A percentile compares a stretch with the other conserved stretches of the same genome.
Evolutionary conservation across 2,329 filamentous ascomycete genomes (phyloP).

Genomic region (Bipolaris zeicola): DNA sequence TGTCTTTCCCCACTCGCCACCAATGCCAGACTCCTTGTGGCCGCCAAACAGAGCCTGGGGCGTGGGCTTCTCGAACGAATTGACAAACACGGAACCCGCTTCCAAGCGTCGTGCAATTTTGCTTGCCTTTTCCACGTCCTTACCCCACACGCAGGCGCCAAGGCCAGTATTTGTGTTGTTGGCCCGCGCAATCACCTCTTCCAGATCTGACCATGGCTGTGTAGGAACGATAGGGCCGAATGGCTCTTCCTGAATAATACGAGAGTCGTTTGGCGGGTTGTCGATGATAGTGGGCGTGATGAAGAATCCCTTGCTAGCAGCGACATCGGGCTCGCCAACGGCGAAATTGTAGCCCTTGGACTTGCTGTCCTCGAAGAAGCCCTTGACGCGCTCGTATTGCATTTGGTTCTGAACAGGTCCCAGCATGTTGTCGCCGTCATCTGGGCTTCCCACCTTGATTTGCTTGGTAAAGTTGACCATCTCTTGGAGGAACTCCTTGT

Average conservation of each 20-base stretch:
- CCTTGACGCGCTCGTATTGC: slow-evolving; percentile 66
- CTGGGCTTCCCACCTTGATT: slow-evolving; percentile 47
- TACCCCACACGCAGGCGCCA: slow-evolving; percentile 58
- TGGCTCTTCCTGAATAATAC: slow-evolving; percentile 65
- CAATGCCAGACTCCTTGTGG: slow-evolving; percentile 79
- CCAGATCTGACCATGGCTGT: slow-evolving; percentile 66
- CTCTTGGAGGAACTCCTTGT: slow-evolving; percentile 46
- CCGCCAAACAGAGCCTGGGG: slow-evolving; percentile 68
- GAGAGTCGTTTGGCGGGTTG: slow-evolving; percentile 62
- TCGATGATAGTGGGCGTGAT: slow-evolving; percentile 65
- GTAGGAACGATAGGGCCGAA: slow-evolving; percentile 71
- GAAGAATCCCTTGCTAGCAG: slow-evolving; percentile 58
- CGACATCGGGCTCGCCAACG: slow-evolving; percentile 53
- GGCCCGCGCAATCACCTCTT: slow-evolving; percentile 53
- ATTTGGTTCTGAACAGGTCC: slow-evolving; percentile 68
- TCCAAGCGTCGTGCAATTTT: slow-evolving; percentile 56
- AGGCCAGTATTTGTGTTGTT: slow-evolving; percentile 59
- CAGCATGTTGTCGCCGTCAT: slow-evolving; percentile 55
- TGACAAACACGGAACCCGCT: slow-evolving; percentile 63
- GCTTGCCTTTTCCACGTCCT: slow-evolving; percentile 53
- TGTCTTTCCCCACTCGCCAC: slow-evolving; percentile 65
- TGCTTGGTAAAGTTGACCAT: slow-evolving; percentile 55
- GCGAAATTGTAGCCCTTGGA: slow-evolving; percentile 60
- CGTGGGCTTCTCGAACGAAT: slow-evolving; percentile 56
- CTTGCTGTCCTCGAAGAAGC: slow-evolving; percentile 62